phyloP scores from a whole-genome alignment of 805 yeast species.

The Naumovozyma castellii region DNA sequence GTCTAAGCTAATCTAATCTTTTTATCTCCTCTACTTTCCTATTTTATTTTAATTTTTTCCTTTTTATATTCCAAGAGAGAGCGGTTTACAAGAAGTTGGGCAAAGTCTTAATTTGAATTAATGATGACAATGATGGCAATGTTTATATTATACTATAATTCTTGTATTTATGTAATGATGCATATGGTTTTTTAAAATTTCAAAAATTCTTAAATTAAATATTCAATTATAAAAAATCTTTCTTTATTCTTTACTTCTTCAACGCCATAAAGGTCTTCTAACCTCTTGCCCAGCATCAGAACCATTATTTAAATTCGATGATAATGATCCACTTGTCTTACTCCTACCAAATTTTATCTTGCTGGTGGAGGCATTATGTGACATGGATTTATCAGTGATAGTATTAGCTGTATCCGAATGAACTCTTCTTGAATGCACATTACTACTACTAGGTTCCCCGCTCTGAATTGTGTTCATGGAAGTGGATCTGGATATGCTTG shows the following conservation, averaged over 20 bases:
- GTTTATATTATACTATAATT: background rate
- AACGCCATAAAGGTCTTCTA: constrained; percentile 12
- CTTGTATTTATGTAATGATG: background rate
- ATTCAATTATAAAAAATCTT: background rate
- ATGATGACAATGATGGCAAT: too few relatives aligned
- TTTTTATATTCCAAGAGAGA: too few relatives aligned
- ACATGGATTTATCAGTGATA: background rate
- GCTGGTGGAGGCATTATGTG: background rate
- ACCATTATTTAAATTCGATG: background rate
- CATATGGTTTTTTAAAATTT: background rate
- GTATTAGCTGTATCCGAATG: background rate
- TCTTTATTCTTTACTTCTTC: background rate
- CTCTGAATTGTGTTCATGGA: constrained; percentile 12
- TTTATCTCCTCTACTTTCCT: too few relatives aligned
- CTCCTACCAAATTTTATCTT: constrained; percentile 9
- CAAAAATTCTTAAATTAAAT: background rate
- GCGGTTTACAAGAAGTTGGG: too few relatives aligned
- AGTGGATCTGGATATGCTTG: constrained; percentile 12
- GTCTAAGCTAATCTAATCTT: too few relatives aligned
- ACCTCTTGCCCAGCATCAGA: background rate
- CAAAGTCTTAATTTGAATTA: too few relatives aligned
- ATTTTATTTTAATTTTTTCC: too few relatives aligned
- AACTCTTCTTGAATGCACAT: background rate
- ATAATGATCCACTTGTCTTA: constrained; percentile 10
- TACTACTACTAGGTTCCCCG: too few relatives aligned